A percentile compares a stretch with the other conserved stretches of the same genome.
Evolutionary conservation across 2,329 filamentous ascomycete species (phyloP).

Genomic region (Nothophaeocryptopus gaeumannii): DNA sequence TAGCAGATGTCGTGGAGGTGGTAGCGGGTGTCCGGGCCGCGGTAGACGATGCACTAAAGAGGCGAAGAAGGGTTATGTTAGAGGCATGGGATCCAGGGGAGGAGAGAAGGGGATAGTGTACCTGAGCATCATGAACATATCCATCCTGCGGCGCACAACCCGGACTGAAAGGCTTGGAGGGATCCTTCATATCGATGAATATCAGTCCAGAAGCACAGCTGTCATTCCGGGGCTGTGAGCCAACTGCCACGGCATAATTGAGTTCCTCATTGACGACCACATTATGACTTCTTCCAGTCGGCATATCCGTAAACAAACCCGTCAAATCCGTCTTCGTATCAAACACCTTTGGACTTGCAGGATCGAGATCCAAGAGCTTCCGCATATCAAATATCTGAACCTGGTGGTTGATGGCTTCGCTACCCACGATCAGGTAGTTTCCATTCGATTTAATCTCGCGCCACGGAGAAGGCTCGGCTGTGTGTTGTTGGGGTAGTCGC

Average conservation of each 20-base stretch:
- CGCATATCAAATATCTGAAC: conserved; percentile 64
- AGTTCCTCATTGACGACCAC: conserved; percentile 53
- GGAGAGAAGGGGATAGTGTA: too few species aligned
- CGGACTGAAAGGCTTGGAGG: conserved; percentile 48
- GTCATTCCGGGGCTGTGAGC: conserved; percentile 41
- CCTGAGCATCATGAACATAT: conserved; percentile 57
- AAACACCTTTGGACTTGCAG: conserved; percentile 44
- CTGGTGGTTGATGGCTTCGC: conserved; percentile 51
- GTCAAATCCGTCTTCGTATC: conserved; percentile 32
- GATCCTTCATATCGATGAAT: conserved; percentile 54
- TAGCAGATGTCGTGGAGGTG: conserved; percentile 51
- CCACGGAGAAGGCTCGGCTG: conserved; percentile 49
- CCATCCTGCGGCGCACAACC: conserved; percentile 53
- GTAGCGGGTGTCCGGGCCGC: conserved; percentile 48
- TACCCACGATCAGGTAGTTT: conserved; percentile 44
- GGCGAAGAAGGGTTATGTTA: too few species aligned
- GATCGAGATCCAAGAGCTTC: conserved; percentile 52
- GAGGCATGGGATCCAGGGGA: too few species aligned
- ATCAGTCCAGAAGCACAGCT: conserved; percentile 52
- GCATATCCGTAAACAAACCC: conserved; percentile 45
- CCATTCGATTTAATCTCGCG: conserved; percentile 51
- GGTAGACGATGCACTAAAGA: conserved; percentile 53
- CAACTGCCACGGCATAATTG: conserved; percentile 47
- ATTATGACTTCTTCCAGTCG: conserved; percentile 53
- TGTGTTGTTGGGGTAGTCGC: conserved; percentile 49